phyloP scores from a whole-genome alignment of 2,329 filamentous ascomycete genomes.

The Cercospora brassicicola region DNA sequence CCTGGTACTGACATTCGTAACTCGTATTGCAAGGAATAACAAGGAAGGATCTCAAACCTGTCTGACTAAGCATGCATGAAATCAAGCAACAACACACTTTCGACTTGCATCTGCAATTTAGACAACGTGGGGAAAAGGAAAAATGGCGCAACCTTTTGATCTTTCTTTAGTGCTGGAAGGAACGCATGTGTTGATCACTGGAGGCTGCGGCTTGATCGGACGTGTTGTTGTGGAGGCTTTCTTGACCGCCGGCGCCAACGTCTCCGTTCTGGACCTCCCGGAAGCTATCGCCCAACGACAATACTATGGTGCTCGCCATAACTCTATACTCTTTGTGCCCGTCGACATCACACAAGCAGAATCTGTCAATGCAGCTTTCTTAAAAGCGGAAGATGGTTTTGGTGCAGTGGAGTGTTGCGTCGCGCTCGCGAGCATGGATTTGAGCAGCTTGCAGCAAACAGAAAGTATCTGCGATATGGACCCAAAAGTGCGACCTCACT shows the following conservation, averaged over 20 bases:
- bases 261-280: conserved; percentile 38
- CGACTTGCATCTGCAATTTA: conserved; percentile 4
- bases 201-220: conserved; percentile 46
- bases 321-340: conserved; percentile 9
- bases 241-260: conserved; percentile 45
- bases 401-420: conserved; percentile 46
- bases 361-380: conserved; percentile 40
- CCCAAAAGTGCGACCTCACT: conserved; percentile 26
- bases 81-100: conserved; percentile 4
- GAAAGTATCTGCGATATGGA: conserved; percentile 45
- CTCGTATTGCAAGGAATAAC: conserved; percentile 9
- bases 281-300: conserved; percentile 8
- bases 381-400: conserved; percentile 36
- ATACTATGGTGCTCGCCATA: conserved; percentile 8
- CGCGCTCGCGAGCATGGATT: conserved; percentile 48
- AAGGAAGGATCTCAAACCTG: background rate
- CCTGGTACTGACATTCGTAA: background rate
- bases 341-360: conserved; percentile 40
- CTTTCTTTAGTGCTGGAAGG: conserved; percentile 41
- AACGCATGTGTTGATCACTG: conserved; percentile 46
- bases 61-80: conserved; percentile 14
- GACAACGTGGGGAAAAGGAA: background rate
- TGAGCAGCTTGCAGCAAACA: conserved; percentile 45
- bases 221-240: conserved; percentile 44
- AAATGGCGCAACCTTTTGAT: conserved; percentile 26